Percentiles rank a stretch among this genome's conserved stretches.
These are phyloP conservation scores for Dendrocalamus latiflorus DNA, from an alignment of 202 grass and related monocot genomes.

Conservation along the genomic window DNA sequence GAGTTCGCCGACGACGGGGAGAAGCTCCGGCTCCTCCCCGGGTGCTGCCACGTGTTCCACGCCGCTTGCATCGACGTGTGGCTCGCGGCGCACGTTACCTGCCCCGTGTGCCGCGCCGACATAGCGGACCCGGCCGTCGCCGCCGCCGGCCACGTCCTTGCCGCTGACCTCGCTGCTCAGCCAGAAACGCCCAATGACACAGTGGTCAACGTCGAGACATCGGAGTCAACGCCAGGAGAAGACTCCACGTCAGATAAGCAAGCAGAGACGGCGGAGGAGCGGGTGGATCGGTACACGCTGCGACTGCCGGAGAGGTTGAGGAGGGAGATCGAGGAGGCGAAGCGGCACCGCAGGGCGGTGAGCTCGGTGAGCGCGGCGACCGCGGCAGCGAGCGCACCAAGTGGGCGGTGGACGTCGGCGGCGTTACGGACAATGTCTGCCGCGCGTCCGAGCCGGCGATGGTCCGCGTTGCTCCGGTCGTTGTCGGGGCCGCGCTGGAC, in stretches of 20 bases:
- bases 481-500: neutral
- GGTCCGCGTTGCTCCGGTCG: constrained; percentile 30
- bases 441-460: constrained; percentile 26
- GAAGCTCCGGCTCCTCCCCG: constrained; percentile 69
- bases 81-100: constrained; percentile 73
- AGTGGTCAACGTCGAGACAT: constrained; percentile 14
- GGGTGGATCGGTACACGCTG: constrained; percentile 61
- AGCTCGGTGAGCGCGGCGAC: constrained; percentile 39
- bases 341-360: constrained; percentile 46
- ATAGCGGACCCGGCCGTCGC: constrained; percentile 56
- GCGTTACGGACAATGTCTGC: constrained; percentile 58
- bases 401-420: constrained; percentile 25
- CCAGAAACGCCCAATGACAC: neutral
- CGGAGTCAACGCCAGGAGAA: constrained; percentile 19
- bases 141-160: constrained; percentile 43
- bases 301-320: constrained; percentile 53
- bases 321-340: constrained; percentile 54
- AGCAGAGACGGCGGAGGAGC: constrained; percentile 42
- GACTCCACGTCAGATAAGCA: no score
- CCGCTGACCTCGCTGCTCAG: constrained; percentile 24
- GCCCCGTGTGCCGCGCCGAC: constrained; percentile 92
- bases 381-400: neutral
- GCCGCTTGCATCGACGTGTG: constrained; percentile 69
- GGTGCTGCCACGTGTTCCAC: constrained; percentile 90
- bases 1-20: constrained; percentile 62